Evolutionary conservation across 805 yeast genomes (phyloP), one percentile per base, ranked within the genome.

Genomic region (Dipodascus geniculatus): DNA sequence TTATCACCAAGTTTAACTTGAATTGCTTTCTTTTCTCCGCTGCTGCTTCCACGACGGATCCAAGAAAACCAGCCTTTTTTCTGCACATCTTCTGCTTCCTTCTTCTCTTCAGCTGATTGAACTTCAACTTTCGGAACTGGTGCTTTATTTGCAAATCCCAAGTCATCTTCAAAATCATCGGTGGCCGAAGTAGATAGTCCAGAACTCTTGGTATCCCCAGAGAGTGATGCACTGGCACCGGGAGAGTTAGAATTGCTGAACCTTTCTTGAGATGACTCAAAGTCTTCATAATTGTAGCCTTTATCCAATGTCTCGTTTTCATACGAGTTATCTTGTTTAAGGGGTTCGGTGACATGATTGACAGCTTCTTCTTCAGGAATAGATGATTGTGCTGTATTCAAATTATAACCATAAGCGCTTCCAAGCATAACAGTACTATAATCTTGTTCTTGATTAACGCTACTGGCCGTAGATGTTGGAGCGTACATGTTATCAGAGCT

Each of bases 1-100:
- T 81, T 77, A 54, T 85, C 87, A 11, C 98, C 99, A 52, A 93
- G 70, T 59, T 93, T 88, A 38, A 96, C 98, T 58, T 80, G 79
- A 57, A 82, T 76, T 0, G 89, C 85, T 63, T 86, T 87, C 44
- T 87, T 87, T 52, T 80, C 86, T 38, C 20, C 44, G 49, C 78
- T 82, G 24, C 78, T 77, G 48, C 75, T 75, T 2, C 72, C 68
- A 61, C 71, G 66, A 54, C 77, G 72, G 55, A 85, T 68, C 87
- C 95, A 85, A 6, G 83, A 75, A 49, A 73, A 68, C 76, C 76
- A 72, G 3, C 76, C 74, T 53, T 66, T 65, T 53, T 64, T 59
- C 33, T 58, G 55, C 51, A 59, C 60, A 23, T 57, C 60, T 48
- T 61, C 61, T 9, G 44, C 14, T 51, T 65, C 60, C 44, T 61